phyloP scores from a whole-genome alignment of 495 filamentous ascomycete species.

The Penicillium lividum region DNA sequence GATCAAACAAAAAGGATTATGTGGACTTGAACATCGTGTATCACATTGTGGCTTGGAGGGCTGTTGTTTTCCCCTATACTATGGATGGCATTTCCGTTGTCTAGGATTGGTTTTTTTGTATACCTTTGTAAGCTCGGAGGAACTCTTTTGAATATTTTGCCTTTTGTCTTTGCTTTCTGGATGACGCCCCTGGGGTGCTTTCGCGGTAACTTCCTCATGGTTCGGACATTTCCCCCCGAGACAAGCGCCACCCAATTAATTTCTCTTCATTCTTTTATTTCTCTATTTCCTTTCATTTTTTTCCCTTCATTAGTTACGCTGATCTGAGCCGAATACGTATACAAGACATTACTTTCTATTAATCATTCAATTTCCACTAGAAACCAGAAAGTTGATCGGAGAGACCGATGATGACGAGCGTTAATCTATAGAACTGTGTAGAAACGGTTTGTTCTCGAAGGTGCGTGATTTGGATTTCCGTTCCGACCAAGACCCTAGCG shows the following conservation, averaged over 20 bases:
- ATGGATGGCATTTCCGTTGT: background rate
- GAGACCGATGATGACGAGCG: conserved; percentile 3
- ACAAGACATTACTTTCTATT: background rate
- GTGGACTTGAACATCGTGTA: background rate
- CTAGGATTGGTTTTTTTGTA: background rate
- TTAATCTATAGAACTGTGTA: background rate
- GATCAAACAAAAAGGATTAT: background rate
- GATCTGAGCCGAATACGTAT: background rate
- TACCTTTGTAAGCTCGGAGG: background rate
- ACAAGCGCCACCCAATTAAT: background rate
- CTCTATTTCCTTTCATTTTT: background rate
- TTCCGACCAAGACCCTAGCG: conserved; percentile 8
- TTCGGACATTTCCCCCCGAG: background rate
- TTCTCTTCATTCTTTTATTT: background rate
- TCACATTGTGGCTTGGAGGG: background rate
- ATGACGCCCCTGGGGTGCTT: no score
- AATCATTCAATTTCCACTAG: background rate
- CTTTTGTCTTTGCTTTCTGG: background rate
- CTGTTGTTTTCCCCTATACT: background rate
- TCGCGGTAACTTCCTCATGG: background rate
- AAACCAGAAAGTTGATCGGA: background rate
- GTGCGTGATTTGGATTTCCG: conserved; percentile 9
- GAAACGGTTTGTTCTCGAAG: background rate
- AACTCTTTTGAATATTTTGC: background rate
- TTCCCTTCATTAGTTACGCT: background rate